Percentiles rank a stretch among this genome's conserved stretches.
Evolutionary conservation across 2,329 filamentous ascomycete species (phyloP).

Genomic region (Epichloe baconii): DNA sequence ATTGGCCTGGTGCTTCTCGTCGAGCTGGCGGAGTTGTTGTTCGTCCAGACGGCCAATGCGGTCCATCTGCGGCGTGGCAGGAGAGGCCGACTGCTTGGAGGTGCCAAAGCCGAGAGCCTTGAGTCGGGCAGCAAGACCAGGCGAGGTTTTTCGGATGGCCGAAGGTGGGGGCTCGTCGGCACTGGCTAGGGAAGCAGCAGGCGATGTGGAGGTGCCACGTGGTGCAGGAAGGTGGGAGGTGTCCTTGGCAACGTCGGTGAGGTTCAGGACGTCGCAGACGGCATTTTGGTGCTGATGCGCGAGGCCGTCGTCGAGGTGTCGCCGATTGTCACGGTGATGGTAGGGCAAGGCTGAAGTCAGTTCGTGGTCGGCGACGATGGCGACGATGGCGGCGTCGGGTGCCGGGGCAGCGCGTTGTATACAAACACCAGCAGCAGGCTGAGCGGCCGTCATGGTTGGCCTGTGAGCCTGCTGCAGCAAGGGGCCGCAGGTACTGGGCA

Average conservation of each 20-base stretch:
- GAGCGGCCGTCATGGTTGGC: slow-evolving; percentile 3
- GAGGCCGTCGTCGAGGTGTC: not conserved
- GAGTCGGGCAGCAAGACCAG: slow-evolving; percentile 50
- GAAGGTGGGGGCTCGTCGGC: slow-evolving; percentile 13
- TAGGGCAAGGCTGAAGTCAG: not conserved
- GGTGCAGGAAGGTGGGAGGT: slow-evolving; percentile 15
- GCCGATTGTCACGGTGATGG: not conserved
- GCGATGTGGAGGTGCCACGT: slow-evolving; percentile 14
- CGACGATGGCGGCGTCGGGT: not conserved
- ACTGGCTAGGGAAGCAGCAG: slow-evolving; percentile 9
- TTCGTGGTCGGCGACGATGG: not conserved
- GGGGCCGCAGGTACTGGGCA: not conserved
- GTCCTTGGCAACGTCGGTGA: slow-evolving; percentile 17
- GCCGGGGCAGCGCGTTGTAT: not conserved
- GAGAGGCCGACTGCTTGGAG: slow-evolving; percentile 22
- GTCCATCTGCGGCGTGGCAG: slow-evolving; percentile 21
- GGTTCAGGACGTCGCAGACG: slow-evolving; percentile 14
- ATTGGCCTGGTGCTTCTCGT: slow-evolving; percentile 46
- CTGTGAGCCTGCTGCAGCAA: not conserved
- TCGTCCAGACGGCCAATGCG: slow-evolving; percentile 56
- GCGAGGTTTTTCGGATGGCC: slow-evolving; percentile 43
- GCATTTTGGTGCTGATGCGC: slow-evolving; percentile 3
- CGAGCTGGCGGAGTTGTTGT: slow-evolving; percentile 55
- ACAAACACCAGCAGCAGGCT: not conserved
- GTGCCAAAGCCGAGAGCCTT: slow-evolving; percentile 50